Conservation (phyloP, 75 land plant genomes). For the Pinus taeda region DNA sequence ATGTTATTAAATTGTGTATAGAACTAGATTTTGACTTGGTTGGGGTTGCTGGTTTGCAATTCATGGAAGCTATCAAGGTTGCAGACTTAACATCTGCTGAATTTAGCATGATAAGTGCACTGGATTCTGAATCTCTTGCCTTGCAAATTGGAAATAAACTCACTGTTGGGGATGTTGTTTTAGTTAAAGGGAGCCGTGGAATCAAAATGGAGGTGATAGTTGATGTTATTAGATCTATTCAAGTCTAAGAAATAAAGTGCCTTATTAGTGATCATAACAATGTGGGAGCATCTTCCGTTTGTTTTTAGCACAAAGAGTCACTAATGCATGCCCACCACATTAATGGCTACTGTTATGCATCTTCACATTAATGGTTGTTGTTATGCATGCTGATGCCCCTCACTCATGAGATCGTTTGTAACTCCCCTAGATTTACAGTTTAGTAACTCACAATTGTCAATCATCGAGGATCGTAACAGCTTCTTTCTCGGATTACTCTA, state of each 20-base stretch:
- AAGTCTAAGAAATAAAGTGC: neutral
- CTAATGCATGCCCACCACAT: no score
- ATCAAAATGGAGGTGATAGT: conserved; percentile 47
- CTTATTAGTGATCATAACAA: no score
- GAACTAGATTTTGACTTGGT: conserved; percentile 31
- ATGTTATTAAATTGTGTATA: conserved; percentile 26
- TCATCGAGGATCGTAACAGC: no score
- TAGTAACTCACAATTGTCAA: no score
- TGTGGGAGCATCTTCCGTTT: no score
- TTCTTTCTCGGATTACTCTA: no score
- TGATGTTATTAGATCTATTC: conserved; percentile 22
- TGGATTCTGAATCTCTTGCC: conserved; percentile 23
- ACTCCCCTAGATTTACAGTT: no score
- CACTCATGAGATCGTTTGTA: no score
- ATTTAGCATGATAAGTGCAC: conserved; percentile 11
- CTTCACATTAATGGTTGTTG: no score
- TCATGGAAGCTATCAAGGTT: conserved; percentile 15
- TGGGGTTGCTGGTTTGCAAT: conserved; percentile 33
- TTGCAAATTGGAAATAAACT: conserved; percentile 15
- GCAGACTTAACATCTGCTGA: conserved; percentile 8
- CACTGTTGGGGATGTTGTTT: conserved; percentile 31
- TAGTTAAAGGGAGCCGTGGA: conserved; percentile 54
- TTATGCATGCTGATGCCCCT: no score
- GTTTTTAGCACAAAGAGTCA: no score
- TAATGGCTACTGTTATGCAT: no score